These are phyloP conservation scores for Penicillium sp. DNA, from an alignment of 2,329 filamentous ascomycete genomes.

Conservation along the genomic window DNA sequence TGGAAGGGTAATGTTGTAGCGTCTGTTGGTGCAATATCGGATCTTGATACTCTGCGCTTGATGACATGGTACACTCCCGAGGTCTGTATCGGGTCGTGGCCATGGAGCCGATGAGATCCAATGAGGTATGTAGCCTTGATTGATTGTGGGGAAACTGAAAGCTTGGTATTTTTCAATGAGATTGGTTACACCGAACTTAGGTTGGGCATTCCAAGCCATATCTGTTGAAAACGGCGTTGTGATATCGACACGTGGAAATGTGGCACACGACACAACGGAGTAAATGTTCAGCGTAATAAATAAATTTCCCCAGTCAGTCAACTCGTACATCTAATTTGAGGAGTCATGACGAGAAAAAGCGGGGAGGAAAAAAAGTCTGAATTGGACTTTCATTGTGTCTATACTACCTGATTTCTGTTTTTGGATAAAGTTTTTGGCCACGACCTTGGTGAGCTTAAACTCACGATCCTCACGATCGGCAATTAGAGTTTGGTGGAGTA, in stretches of 20 bases:
- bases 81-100: not conserved
- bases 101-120: not conserved
- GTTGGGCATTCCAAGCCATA: not conserved
- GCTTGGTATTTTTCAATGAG: not conserved
- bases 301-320: not conserved
- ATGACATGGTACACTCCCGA: conserved; percentile 9
- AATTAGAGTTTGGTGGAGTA: not conserved
- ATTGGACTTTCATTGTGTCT: not conserved
- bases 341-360: not conserved
- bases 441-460: not conserved
- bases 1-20: not conserved
- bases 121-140: not conserved
- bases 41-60: not conserved
- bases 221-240: not conserved
- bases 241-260: not conserved
- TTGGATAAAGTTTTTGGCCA: not conserved
- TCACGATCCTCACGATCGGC: not conserved
- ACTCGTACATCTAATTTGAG: too few species aligned
- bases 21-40: not conserved
- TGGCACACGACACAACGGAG: not conserved
- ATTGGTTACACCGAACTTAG: not conserved
- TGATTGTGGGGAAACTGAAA: not conserved
- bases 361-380: not conserved
- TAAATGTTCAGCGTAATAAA: not conserved
- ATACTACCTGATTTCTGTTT: not conserved